Evolutionary conservation across 352 stramenopile genomes (phyloP).

Genomic region (Phytophthora sp.): DNA sequence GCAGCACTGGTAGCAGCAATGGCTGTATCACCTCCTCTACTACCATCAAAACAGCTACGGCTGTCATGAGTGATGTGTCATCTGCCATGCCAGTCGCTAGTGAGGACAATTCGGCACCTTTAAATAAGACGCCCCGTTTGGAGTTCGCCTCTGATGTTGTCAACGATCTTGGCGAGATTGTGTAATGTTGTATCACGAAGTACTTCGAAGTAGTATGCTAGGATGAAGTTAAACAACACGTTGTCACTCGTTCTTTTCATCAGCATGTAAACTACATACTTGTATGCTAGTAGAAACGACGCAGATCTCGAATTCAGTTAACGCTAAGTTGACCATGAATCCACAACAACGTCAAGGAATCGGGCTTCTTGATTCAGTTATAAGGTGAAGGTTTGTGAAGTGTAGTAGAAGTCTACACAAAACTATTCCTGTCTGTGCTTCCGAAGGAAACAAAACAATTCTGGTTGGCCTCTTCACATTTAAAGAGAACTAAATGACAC

Average conservation of each 20-base stretch:
- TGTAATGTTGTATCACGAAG: slow-evolving; percentile 39
- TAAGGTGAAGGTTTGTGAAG: no score
- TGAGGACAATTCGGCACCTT: slow-evolving; percentile 27
- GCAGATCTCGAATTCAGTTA: no score
- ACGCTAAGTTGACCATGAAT: no score
- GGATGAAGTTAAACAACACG: no score
- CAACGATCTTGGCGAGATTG: slow-evolving; percentile 59
- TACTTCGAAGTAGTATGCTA: no score
- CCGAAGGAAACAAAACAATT: slow-evolving; percentile 4
- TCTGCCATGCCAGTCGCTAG: slow-evolving; percentile 12
- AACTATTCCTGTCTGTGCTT: background rate
- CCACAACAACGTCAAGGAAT: no score
- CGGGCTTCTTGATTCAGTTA: no score
- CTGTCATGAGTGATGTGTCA: slow-evolving; percentile 19
- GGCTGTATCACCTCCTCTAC: slow-evolving; percentile 8
- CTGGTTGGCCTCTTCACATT: background rate
- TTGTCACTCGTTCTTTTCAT: no score
- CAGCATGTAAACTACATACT: no score
- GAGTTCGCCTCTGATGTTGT: slow-evolving; percentile 73
- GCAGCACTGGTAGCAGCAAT: slow-evolving; percentile 27
- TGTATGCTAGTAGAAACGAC: no score
- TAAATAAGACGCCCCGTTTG: slow-evolving; percentile 56
- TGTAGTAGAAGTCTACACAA: no score
- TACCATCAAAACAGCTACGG: slow-evolving; percentile 1
- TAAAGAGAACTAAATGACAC: background rate